phyloP scores from a whole-genome alignment of 1,284 basidiomycete species.

The Dichomitus squalens region DNA sequence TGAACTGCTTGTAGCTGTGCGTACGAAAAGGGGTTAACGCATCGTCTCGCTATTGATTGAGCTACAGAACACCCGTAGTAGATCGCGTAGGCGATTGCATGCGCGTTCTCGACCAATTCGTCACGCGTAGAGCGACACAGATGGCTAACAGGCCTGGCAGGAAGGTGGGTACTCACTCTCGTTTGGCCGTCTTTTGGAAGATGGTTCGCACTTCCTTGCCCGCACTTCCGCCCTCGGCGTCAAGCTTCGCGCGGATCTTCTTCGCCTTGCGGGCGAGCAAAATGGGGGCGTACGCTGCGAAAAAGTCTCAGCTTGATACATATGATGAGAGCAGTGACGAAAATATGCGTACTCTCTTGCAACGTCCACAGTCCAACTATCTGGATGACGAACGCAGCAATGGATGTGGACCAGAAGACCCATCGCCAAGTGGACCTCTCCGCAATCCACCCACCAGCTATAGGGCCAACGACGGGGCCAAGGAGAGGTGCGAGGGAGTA shows the following conservation, averaged over 20 bases:
- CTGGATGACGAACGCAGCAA: constrained; percentile 52
- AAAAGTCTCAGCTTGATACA: background rate
- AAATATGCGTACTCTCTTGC: constrained; percentile 56
- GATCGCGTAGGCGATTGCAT: too few species aligned
- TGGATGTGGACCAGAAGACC: constrained; percentile 70
- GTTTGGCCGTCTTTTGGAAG: constrained; percentile 40
- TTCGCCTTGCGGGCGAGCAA: constrained; percentile 63
- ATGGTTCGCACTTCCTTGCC: constrained; percentile 43
- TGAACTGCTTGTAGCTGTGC: constrained; percentile 44
- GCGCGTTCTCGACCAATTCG: too few species aligned
- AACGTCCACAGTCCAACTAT: constrained; percentile 58
- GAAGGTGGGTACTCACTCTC: background rate
- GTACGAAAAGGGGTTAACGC: too few species aligned
- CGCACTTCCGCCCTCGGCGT: constrained; percentile 43
- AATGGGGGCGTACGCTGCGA: constrained; percentile 59
- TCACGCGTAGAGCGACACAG: too few species aligned
- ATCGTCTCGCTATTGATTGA: too few species aligned
- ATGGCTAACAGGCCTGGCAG: background rate
- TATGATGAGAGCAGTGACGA: background rate
- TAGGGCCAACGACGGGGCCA: constrained; percentile 67
- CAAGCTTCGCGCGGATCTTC: constrained; percentile 48
- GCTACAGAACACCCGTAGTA: too few species aligned
- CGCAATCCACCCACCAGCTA: constrained; percentile 67
- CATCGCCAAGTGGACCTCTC: constrained; percentile 64
- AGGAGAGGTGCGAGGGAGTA: constrained; percentile 69